Conservation (phyloP, 371 early-diverging fungal species). For the Capniomyces stellatus region DNA sequence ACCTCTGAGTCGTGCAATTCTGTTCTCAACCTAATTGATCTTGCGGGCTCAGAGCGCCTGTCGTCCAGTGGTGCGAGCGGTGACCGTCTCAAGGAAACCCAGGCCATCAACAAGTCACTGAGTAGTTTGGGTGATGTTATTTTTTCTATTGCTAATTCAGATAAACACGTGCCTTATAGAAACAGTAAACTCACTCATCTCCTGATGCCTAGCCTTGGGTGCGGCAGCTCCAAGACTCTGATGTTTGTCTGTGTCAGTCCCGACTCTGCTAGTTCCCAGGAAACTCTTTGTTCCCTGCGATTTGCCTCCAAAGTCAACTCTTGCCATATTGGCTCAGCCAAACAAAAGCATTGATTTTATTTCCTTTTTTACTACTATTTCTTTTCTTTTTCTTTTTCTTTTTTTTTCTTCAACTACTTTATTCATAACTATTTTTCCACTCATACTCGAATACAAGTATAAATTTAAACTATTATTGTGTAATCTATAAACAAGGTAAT, state of each 20-base stretch:
- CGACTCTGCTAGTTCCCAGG: slow-evolving; percentile 44
- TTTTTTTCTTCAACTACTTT: no score
- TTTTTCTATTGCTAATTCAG: slow-evolving; percentile 66
- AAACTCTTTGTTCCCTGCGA: slow-evolving; percentile 83
- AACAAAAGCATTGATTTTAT: background rate
- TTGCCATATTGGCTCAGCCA: slow-evolving; percentile 51
- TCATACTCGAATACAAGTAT: no score
- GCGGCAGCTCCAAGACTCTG: slow-evolving; percentile 85
- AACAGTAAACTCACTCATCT: slow-evolving; percentile 94
- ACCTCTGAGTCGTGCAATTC: slow-evolving; percentile 57
- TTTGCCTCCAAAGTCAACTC: slow-evolving; percentile 91
- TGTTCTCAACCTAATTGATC: slow-evolving; percentile 79
- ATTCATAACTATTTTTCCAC: background rate
- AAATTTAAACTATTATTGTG: no score
- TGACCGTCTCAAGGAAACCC: slow-evolving; percentile 83
- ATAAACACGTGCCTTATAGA: slow-evolving; percentile 85
- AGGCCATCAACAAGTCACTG: slow-evolving; percentile 94
- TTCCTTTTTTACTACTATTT: background rate
- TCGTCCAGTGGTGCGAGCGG: slow-evolving; percentile 76
- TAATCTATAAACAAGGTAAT: background rate
- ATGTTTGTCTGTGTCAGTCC: slow-evolving; percentile 98
- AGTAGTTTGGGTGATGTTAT: slow-evolving; percentile 90
- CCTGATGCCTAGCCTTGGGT: slow-evolving; percentile 70
- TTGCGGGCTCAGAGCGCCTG: slow-evolving; percentile 95
- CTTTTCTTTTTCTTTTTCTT: background rate